Conservation (phyloP, 306 rosid species). For the Acacia melanoxylon region DNA sequence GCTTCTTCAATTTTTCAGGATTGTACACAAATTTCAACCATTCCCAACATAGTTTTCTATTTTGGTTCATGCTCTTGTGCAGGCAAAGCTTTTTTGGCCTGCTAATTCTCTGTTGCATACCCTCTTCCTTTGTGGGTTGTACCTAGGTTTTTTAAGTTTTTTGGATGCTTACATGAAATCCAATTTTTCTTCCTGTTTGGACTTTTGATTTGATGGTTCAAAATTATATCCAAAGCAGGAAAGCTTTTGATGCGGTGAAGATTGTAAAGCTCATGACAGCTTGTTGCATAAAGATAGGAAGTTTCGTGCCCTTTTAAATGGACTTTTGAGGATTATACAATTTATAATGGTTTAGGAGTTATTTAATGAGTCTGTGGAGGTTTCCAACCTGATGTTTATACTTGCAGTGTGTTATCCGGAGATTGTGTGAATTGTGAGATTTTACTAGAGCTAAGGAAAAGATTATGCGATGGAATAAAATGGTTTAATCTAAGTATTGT, state of each 20-base stretch:
- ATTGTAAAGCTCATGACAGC: constrained; percentile 58
- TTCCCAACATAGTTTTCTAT: constrained; percentile 74
- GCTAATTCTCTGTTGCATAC: constrained; percentile 82
- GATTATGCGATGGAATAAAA: constrained; percentile 58
- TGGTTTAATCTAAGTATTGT: constrained; percentile 55
- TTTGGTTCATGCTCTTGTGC: constrained; percentile 70
- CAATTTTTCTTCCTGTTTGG: constrained; percentile 54
- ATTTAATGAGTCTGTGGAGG: constrained; percentile 62
- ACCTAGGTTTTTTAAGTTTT: constrained; percentile 47
- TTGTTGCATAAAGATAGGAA: constrained; percentile 83
- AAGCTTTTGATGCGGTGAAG: constrained; percentile 51
- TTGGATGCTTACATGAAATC: constrained; percentile 40
- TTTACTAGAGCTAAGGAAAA: constrained; percentile 64
- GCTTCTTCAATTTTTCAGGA: constrained; percentile 91
- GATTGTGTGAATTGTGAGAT: constrained; percentile 75
- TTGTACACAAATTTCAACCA: constrained; percentile 73
- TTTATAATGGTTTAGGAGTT: constrained; percentile 51
- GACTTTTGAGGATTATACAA: constrained; percentile 62
- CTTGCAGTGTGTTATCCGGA: constrained; percentile 62
- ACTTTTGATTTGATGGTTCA: constrained; percentile 79
- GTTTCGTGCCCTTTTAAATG: constrained; percentile 71
- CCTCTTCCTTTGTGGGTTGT: constrained; percentile 63
- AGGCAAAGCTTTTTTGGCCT: constrained; percentile 64
- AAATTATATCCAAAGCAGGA: constrained; percentile 54
- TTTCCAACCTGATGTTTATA: constrained; percentile 60